Base-by-base conservation (phyloP, 2,329 filamentous ascomycete species). In the Xylariomycetidae sp. region DNA sequence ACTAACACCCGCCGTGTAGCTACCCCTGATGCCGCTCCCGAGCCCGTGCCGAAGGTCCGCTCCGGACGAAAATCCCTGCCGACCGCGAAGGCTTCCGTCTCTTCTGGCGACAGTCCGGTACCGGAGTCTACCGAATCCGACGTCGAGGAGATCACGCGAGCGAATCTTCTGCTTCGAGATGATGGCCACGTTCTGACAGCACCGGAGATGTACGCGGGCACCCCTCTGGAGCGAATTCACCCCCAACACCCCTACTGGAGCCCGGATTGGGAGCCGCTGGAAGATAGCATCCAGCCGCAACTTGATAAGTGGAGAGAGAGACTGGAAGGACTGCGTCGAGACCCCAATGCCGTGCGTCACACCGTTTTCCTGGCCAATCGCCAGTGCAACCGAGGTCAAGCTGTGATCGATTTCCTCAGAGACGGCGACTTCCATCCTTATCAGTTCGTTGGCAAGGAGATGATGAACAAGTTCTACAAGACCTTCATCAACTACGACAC, bases 181-280 rank as follows among this genome's bases (percentile, higher is more conserved):
- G 60, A 77, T 34, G 71, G 72, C 29, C 53, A 45, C 6, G 52
- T 68, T 4, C 72, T 71, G 29, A 67, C 65, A 0, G 65, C 67
- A 27, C 74, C 74, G 0, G 59, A 66, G 15, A 66, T 72, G 43
- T 68, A 74, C 45, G 59, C 59, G 19, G 72, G 70, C 2, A 70
- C 75, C 1, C 73, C 73, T 1, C 42, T 76, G 3, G 63, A 57
- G 23, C 72, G 71, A 47, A 74, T 77, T 30, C 53, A 63, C 25
- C 55, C 62, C 12, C 52, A 46, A 6, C 66, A 77, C 25, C 65
- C 69, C 0, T 76, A 76, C 48, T 78, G 73, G 73, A 71, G 76
- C 10, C 50, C 61, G 0, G 60, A 63, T 4, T 78, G 74, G 74
- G 61, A 62, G 9, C 53, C 65, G 4, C 53, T 74, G 4, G 62